A percentile compares a stretch with the other conserved stretches of the same genome.
phyloP scores from a whole-genome alignment of 768 basidiomycete species.

The Lactarius akahatsu region DNA sequence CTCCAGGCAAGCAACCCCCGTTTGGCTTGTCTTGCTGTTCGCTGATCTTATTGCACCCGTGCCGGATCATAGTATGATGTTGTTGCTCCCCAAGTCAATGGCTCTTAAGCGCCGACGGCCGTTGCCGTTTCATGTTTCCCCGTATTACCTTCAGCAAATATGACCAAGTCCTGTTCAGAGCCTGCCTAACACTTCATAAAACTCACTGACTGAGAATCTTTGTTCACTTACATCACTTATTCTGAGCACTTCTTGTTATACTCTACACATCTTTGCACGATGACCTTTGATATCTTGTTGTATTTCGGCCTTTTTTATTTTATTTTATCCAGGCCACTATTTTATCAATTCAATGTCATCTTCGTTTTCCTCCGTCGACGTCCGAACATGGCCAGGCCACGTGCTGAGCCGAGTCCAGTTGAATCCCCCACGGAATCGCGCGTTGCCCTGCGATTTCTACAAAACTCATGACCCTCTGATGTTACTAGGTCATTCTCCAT shows the following conservation, averaged over 20 bases:
- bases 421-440: too few species aligned
- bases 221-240: neutral
- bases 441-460: too few species aligned
- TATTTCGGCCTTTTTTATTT: neutral
- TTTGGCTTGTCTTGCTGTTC: neutral
- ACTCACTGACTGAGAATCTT: neutral
- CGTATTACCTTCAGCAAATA: neutral
- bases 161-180: neutral
- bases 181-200: neutral
- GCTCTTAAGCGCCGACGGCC: neutral
- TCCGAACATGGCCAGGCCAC: too few species aligned
- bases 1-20: constrained; percentile 45
- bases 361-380: neutral
- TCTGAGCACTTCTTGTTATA: neutral
- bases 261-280: neutral
- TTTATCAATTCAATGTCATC: neutral
- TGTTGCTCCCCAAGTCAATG: neutral
- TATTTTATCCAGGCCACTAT: too few species aligned
- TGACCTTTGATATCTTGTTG: neutral
- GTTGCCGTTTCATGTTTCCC: neutral
- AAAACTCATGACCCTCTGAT: too few species aligned
- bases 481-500: too few species aligned
- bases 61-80: constrained; percentile 12
- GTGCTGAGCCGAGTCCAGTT: too few species aligned
- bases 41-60: neutral